phyloP scores from a whole-genome alignment of 768 basidiomycete species.

The Mycena albidolilacea region DNA sequence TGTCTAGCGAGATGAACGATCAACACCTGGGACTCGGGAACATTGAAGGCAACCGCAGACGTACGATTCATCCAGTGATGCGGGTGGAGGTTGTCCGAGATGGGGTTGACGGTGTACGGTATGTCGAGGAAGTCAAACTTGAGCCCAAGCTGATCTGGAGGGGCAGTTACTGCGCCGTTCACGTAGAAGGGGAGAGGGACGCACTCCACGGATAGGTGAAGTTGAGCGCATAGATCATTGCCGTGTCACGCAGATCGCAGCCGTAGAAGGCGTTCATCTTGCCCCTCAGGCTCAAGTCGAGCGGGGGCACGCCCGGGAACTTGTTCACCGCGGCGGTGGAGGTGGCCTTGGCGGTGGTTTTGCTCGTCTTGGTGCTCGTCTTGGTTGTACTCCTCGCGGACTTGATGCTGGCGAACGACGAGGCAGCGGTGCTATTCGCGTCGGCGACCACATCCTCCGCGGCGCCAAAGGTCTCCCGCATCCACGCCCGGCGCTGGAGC shows the following conservation, averaged over 20 bases:
- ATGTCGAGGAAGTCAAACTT: slow-evolving; percentile 30
- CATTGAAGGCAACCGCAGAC: not conserved
- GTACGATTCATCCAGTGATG: slow-evolving; percentile 15
- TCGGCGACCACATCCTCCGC: not conserved
- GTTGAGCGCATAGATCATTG: slow-evolving; percentile 77
- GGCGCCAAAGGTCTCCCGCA: slow-evolving; percentile 14
- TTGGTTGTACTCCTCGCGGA: not conserved
- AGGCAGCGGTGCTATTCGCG: not conserved
- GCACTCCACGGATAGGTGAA: slow-evolving; percentile 71
- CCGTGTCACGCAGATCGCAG: slow-evolving; percentile 73
- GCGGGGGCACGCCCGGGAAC: slow-evolving; percentile 23
- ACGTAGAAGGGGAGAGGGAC: not conserved
- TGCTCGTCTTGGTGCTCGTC: slow-evolving; percentile 10
- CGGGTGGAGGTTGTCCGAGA: slow-evolving; percentile 47
- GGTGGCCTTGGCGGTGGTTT: not conserved
- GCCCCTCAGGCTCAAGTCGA: slow-evolving; percentile 60
- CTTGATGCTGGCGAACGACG: not conserved
- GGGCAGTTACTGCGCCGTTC: not conserved
- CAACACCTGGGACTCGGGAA: too few species aligned
- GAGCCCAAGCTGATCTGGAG: slow-evolving; percentile 22
- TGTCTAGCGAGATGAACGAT: slow-evolving; percentile 45
- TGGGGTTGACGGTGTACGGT: slow-evolving; percentile 30
- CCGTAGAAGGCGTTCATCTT: slow-evolving; percentile 64
- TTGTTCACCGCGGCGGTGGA: not conserved
- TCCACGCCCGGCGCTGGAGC: slow-evolving; percentile 7